A percentile compares a stretch with the other conserved stretches of the same genome.
Conservation (phyloP, 2,329 filamentous ascomycete species). For the Zopfia rhizophila region DNA sequence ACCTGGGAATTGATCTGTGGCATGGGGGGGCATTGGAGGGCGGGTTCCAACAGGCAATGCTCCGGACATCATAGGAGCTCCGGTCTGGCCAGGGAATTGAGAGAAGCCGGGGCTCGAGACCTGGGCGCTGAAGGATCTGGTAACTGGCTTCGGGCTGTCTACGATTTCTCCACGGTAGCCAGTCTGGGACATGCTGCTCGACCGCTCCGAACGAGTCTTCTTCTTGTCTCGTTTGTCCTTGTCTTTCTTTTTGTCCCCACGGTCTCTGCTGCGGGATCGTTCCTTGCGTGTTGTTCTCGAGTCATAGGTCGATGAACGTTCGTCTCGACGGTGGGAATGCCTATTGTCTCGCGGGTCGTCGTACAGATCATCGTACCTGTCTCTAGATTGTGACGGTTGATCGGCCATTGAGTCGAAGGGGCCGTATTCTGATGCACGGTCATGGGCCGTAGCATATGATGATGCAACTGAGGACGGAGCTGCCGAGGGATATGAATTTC, state of each 20-base stretch:
- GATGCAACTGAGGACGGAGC: constrained; percentile 48
- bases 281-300: constrained; percentile 41
- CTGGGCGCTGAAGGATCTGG: constrained; percentile 42
- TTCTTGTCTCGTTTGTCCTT: constrained; percentile 39
- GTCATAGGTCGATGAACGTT: constrained; percentile 43
- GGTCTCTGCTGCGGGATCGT: constrained; percentile 41
- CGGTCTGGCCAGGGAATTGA: constrained; percentile 47
- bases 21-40: constrained; percentile 57
- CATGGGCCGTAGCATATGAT: constrained; percentile 50
- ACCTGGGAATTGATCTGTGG: constrained; percentile 68
- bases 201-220: constrained; percentile 43
- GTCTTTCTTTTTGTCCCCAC: constrained; percentile 44
- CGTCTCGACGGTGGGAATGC: constrained; percentile 36
- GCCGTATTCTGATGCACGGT: constrained; percentile 27
- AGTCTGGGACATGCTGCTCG: constrained; percentile 37
- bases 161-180: constrained; percentile 44
- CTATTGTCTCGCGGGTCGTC: constrained; percentile 39
- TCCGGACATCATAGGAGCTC: constrained; percentile 47
- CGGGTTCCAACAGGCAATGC: constrained; percentile 41
- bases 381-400: constrained; percentile 39
- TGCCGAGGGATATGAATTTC: constrained; percentile 35
- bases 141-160: constrained; percentile 36
- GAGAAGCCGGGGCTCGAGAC: constrained; percentile 43
- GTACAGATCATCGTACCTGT: constrained; percentile 47
- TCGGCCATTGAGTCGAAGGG: constrained; percentile 32